Conservation (phyloP, 192 early-diverging fungal species). For the Glomus cerebriforme region DNA sequence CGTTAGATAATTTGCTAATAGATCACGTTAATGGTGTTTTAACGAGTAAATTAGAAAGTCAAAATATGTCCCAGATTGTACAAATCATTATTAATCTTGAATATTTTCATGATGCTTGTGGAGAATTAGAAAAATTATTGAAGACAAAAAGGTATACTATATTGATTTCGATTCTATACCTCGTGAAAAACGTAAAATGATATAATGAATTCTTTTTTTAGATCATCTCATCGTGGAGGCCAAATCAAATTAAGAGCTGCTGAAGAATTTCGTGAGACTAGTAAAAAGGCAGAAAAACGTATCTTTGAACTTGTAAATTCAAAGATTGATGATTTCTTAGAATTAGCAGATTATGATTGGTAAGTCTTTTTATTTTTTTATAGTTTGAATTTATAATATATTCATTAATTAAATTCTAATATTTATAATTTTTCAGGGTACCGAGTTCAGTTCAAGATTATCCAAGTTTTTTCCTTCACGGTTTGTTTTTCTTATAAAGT, state of each 20-base stretch:
- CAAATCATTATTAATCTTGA: conserved; percentile 86
- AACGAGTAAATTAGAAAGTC: conserved; percentile 63
- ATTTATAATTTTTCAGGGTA: conserved; percentile 52
- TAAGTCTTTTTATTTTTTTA: conserved; percentile 37
- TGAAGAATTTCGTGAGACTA: conserved; percentile 67
- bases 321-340: conserved; percentile 81
- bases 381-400: conserved; percentile 1
- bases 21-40: conserved; percentile 70
- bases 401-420: neutral
- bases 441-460: conserved; percentile 47
- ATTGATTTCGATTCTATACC: neutral
- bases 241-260: conserved; percentile 65
- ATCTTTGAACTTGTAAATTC: conserved; percentile 77
- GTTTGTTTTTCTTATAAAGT: conserved; percentile 38
- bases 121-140: conserved; percentile 77
- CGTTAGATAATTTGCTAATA: conserved; percentile 70
- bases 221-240: conserved; percentile 59
- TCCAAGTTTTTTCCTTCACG: conserved; percentile 73
- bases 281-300: conserved; percentile 73
- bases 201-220: conserved; percentile 21
- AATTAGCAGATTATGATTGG: conserved; percentile 87
- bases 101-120: conserved; percentile 67
- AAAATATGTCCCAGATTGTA: conserved; percentile 77
- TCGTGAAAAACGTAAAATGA: too few species aligned
- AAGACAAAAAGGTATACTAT: conserved; percentile 35